Evolutionary conservation across 2,329 filamentous ascomycete genomes (phyloP).

Genomic region (Gyromitra esculenta): DNA sequence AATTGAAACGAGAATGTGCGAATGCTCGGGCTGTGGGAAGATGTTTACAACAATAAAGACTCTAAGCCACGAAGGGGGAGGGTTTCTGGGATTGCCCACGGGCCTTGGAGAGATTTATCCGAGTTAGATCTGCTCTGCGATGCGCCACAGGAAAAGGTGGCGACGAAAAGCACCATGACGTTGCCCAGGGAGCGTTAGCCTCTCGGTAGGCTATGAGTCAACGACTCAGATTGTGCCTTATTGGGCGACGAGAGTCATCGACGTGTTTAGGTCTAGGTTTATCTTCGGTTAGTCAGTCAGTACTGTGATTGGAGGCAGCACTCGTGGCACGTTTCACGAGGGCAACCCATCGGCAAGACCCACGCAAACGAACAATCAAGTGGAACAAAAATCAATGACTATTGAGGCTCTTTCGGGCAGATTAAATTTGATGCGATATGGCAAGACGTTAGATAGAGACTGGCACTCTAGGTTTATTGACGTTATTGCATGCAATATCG

Average conservation of each 20-base stretch:
- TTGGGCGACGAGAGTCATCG: conserved; percentile 49
- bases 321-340: conserved; percentile 45
- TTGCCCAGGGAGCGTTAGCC: conserved; percentile 21
- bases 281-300: conserved; percentile 47
- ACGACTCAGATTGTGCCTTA: conserved; percentile 50
- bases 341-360: conserved; percentile 16
- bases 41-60: conserved; percentile 27
- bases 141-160: conserved; percentile 43
- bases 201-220: conserved; percentile 46
- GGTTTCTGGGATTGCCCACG: not conserved
- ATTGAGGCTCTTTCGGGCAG: conserved; percentile 40
- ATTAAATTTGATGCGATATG: conserved; percentile 20
- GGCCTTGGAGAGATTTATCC: conserved; percentile 27
- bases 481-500: conserved; percentile 37
- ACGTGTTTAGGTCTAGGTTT: conserved; percentile 43
- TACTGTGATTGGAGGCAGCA: conserved; percentile 28
- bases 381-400: conserved; percentile 32
- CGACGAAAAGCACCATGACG: conserved; percentile 38
- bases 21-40: conserved; percentile 32
- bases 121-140: conserved; percentile 19
- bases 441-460: conserved; percentile 30
- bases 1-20: not conserved
- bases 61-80: conserved; percentile 1
- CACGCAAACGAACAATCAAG: conserved; percentile 29
- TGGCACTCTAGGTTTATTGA: conserved; percentile 24